These are phyloP conservation scores for Xylaria sp. DNA, from an alignment of 2,329 filamentous ascomycete species.

Conservation along the genomic window DNA sequence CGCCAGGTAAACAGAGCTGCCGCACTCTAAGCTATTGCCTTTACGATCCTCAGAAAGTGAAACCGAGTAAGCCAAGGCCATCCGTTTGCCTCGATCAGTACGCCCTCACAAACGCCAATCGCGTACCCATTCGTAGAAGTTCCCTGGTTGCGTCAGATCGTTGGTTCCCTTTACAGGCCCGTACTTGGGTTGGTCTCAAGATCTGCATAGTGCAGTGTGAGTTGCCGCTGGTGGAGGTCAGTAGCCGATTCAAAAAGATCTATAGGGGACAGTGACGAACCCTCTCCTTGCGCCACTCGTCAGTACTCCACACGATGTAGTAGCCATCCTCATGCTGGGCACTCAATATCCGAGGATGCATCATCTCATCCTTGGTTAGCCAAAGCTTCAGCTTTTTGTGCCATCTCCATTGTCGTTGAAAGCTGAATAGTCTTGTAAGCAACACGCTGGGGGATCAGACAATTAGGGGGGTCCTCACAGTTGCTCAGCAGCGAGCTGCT, in stretches of 20 bases:
- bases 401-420: slow-evolving; percentile 74
- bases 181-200: slow-evolving; percentile 60
- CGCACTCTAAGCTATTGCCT: slow-evolving; percentile 19
- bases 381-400: slow-evolving; percentile 74
- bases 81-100: slow-evolving; percentile 40
- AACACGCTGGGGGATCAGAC: slow-evolving; percentile 11
- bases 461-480: slow-evolving; percentile 59
- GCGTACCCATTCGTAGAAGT: slow-evolving; percentile 32
- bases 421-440: slow-evolving; percentile 54
- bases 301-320: slow-evolving; percentile 73
- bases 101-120: slow-evolving; percentile 44
- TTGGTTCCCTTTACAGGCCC: slow-evolving; percentile 35
- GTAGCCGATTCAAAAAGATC: slow-evolving; percentile 1
- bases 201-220: slow-evolving; percentile 71
- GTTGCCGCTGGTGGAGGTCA: slow-evolving; percentile 62
- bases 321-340: slow-evolving; percentile 71
- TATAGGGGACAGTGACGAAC: slow-evolving; percentile 56
- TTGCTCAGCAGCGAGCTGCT: slow-evolving; percentile 71
- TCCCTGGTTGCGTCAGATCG: slow-evolving; percentile 35
- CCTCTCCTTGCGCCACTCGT: slow-evolving; percentile 71
- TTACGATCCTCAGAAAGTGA: slow-evolving; percentile 26
- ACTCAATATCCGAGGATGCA: slow-evolving; percentile 70
- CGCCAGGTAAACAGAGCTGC: slow-evolving; percentile 31
- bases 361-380: slow-evolving; percentile 74
- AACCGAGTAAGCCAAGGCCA: slow-evolving; percentile 29